Evolutionary conservation across 1,284 basidiomycete genomes (phyloP).

Genomic region (Coniferiporia weirii): DNA sequence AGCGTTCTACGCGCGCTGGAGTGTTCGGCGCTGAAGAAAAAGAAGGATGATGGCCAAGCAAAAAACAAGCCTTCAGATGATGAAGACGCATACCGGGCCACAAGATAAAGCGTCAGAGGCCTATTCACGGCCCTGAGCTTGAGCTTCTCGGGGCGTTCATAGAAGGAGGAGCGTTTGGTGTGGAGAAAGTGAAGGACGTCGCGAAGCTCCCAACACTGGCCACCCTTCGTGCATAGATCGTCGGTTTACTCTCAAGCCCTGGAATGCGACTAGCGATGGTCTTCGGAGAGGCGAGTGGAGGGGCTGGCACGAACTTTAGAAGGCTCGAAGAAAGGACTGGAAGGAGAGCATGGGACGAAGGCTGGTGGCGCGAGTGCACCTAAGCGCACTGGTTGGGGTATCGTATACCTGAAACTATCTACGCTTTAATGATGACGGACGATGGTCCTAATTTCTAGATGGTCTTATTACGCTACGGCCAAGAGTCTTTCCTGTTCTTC

Average conservation of each 20-base stretch:
- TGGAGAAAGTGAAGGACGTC: conserved; percentile 52
- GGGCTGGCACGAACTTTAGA: conserved; percentile 71
- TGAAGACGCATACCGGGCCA: conserved; percentile 57
- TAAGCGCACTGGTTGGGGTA: neutral
- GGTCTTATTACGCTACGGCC: neutral
- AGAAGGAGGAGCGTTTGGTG: conserved; percentile 63
- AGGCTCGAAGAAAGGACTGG: conserved; percentile 69
- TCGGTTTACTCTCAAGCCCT: conserved; percentile 69
- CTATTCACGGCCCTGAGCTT: conserved; percentile 54
- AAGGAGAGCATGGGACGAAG: conserved; percentile 38
- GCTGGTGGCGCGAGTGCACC: conserved; percentile 1
- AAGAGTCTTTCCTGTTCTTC: no score
- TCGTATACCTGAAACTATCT: neutral
- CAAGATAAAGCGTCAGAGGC: conserved; percentile 51
- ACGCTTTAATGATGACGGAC: neutral
- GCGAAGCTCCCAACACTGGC: conserved; percentile 66
- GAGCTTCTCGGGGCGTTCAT: conserved; percentile 70
- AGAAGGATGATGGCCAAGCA: conserved; percentile 44
- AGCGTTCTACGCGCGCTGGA: conserved; percentile 62
- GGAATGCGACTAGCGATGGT: conserved; percentile 64
- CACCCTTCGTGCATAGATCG: conserved; percentile 66
- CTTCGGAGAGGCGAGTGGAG: conserved; percentile 68
- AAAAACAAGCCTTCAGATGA: conserved; percentile 51
- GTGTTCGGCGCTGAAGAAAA: conserved; percentile 55
- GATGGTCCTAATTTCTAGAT: neutral